Base-by-base conservation (phyloP, 1,139 yeast species). In the Debaryomycetaceae sp. region DNA sequence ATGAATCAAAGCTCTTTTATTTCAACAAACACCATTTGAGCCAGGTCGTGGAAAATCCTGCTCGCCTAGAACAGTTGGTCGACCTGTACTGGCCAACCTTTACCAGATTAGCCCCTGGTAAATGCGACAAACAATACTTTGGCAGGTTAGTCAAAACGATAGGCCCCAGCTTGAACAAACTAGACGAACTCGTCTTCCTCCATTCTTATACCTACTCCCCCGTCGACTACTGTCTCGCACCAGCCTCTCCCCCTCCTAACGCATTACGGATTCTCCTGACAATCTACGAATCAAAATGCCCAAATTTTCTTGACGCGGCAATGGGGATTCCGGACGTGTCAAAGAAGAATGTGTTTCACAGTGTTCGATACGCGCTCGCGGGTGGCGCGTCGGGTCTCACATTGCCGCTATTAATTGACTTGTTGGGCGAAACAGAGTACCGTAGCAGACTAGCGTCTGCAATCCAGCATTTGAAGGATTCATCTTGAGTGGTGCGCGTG, bases 301-400 rank as follows among this genome's bases (percentile, higher is more conserved):
- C 25, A 6, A 33, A 29, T 10, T 34, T 53, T 6, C 37, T 45
- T 3, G 20, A 31, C 4, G 29, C 52, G 2, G 22, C 43, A 5
- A 31, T 32, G 1, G 28, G 30, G 10, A 20, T 40, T 27, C 40
- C 44, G 5, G 41, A 32, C 6, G 32, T 42, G 2, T 42, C 58
- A 14, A 73, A 69, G 41, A 73, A 67, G 35, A 57, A 62, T 12
- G 53, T 82, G 0, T 82, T 73, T 44, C 76, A 72, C 41, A 51
- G 76, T 0, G 47, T 83, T 8, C 62, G 96, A 32, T 74, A 62
- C 40, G 90, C 90, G 0, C 48, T 85, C n/a, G 65, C 86, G 6
- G 94, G 86, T 0, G 72, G 77, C 3, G 57, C 59, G 4, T 65
- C 94, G 0, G 95, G 96, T 0, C 58, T 78, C 15, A 72, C 77